Conservation (phyloP, 2,329 filamentous ascomycete genomes). For the Drechslerella coelobrocha region DNA sequence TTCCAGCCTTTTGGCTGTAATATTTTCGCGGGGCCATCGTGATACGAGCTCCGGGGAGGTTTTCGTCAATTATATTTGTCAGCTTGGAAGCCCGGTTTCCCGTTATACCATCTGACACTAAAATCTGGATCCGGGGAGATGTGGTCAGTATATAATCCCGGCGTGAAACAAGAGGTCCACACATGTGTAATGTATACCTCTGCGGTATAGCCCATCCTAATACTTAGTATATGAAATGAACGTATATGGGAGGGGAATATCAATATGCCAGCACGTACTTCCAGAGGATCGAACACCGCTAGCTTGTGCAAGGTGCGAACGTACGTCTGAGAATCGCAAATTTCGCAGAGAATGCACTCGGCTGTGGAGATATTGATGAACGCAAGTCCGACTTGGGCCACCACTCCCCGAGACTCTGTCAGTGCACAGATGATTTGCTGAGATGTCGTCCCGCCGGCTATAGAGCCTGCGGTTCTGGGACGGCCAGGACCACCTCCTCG, state of each 20-base stretch:
- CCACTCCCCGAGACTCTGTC: conserved; percentile 84
- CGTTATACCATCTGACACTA: conserved; percentile 68
- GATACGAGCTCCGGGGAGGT: conserved; percentile 69
- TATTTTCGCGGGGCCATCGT: conserved; percentile 75
- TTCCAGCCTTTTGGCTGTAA: conserved; percentile 80
- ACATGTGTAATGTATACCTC: conserved; percentile 2
- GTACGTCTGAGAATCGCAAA: conserved; percentile 92
- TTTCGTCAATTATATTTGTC: conserved; percentile 72
- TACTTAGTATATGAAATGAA: too few species aligned
- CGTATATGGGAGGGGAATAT: too few species aligned
- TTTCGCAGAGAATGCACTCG: conserved; percentile 75
- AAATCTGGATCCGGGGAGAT: conserved; percentile 63
- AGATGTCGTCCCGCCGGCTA: conserved; percentile 63
- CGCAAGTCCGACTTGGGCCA: conserved; percentile 81
- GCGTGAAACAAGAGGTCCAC: too few species aligned
- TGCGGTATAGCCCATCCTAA: too few species aligned
- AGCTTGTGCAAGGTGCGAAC: conserved; percentile 87
- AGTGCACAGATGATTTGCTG: conserved; percentile 87
- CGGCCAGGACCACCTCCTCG: conserved; percentile 58
- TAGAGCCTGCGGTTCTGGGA: conserved; percentile 66
- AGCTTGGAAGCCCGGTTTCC: conserved; percentile 29
- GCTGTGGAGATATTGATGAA: conserved; percentile 86
- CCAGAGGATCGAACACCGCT: conserved; percentile 77
- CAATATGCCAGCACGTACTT: conserved; percentile 52
- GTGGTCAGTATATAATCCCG: too few species aligned